Base-by-base conservation (phyloP, 345 rosid genomes). In the Ailanthus altissimus region DNA sequence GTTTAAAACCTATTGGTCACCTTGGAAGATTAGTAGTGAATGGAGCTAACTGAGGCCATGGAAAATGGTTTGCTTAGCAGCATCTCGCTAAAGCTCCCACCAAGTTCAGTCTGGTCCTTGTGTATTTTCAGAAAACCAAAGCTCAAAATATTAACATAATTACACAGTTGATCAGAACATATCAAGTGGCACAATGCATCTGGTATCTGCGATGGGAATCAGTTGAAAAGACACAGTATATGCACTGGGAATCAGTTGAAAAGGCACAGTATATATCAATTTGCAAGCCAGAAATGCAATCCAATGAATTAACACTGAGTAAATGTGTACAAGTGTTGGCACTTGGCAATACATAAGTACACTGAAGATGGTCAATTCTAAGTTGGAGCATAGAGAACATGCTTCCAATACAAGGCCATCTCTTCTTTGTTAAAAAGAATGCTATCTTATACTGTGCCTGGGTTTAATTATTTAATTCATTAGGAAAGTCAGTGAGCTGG, bases 361-460 rank as follows among this genome's bases (percentile, higher is more conserved):
- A 10, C 73, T 15, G 57, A 46, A 71, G 73, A 79, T 62, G 75
- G 77, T 67, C 70, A 57, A 28, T 28, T 46, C 68, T 49, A 73
- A 60, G 77, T 77, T 65, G 81, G 80, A 18, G 81, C 78, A 79
- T 42, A 69, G 73, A 77, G 78, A 28, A 56, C n/a, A 36, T 79
- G 85, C 83, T 70, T 64, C 75, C 77, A 67, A 59, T 76, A 47
- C 20, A 60, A 74, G 53, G 23, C 72, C 77, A 54, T 82, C 80
- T 67, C 76, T 67, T 78, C 72, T 64, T 21, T 68, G 67, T 50
- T 43, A 82, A n/a, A 66, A 79, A 28, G 36, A 76, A 47, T 36
- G 58, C 45, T 70, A 45, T 46, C 74, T 46, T 26, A 15, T 20
- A 45, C 77, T 63, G 59, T 42, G 66, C 61, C 78, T 58, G 53